phyloP scores from a whole-genome alignment of 1,139 yeast species.

The Arxiozyma telluris region DNA sequence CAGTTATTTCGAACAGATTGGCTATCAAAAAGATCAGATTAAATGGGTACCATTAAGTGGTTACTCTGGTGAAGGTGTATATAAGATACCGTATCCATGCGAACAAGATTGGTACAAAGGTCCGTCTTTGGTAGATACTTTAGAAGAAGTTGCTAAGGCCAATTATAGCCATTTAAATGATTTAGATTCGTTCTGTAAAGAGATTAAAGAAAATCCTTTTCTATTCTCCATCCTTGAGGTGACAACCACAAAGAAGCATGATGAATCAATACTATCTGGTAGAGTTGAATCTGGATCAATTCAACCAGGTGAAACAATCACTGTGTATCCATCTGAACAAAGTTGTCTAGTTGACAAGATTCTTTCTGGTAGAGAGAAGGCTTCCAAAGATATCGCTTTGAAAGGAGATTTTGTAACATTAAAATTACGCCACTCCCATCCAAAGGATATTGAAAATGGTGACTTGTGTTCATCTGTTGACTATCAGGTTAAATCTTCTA shows the following conservation, averaged over 20 bases:
- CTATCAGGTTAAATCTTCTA: slow-evolving; percentile 41
- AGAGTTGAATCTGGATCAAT: slow-evolving; percentile 67
- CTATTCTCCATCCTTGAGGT: slow-evolving; percentile 37
- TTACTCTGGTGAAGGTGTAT: slow-evolving; percentile 72
- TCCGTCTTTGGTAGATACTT: slow-evolving; percentile 50
- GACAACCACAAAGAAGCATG: slow-evolving; percentile 21
- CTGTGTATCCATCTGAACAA: slow-evolving; percentile 48
- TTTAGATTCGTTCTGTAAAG: slow-evolving; percentile 22
- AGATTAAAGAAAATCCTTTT: slow-evolving; percentile 29
- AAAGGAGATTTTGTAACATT: slow-evolving; percentile 65
- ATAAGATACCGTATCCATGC: slow-evolving; percentile 30
- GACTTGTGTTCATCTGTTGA: slow-evolving; percentile 56
- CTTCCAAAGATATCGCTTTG: slow-evolving; percentile 39
- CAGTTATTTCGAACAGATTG: slow-evolving; percentile 56
- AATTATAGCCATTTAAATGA: slow-evolving; percentile 15
- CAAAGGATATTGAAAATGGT: slow-evolving; percentile 57
- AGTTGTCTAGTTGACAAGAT: slow-evolving; percentile 40
- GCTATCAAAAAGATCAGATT: slow-evolving; percentile 45
- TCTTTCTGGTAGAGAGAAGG: slow-evolving; percentile 26
- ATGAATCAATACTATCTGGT: slow-evolving; percentile 43
- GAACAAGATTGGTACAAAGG: slow-evolving; percentile 55
- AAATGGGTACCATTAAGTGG: slow-evolving; percentile 82
- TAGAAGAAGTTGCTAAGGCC: slow-evolving; percentile 34
- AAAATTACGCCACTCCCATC: slow-evolving; percentile 42
- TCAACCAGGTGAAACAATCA: slow-evolving; percentile 66